Evolutionary conservation across 306 rosid genomes (phyloP), one percentile per base, ranked within the genome.

Genomic region (Acacia acuminata): DNA sequence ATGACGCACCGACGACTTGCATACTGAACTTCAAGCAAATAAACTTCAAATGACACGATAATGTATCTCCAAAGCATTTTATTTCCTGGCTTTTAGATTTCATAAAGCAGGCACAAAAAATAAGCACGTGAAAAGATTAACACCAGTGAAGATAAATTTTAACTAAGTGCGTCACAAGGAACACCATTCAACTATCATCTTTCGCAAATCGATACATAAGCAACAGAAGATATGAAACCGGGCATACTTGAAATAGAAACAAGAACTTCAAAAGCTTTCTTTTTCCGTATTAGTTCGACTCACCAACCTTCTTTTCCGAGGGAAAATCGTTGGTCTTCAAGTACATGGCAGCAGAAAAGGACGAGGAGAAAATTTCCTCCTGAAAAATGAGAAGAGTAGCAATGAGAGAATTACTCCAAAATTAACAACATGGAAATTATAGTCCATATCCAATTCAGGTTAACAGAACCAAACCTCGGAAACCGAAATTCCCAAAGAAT

Each of bases 271-370:
- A 20, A 55, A 75, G 66, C 27, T 10, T 14, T 17, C 13, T 38
- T 11, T 53, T 53, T 17, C 50, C 25, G 0, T 38, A 55, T 60
- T 1, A 45, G 50, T 47, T 27, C 50, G 7, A 48, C 61, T 4
- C 50, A 77, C 71, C 36, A 32, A 96, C 99, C 99, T 96, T 96
- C 73, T 93, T 93, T 75, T 92, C 90, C 36, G 73, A 34, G 36
- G 98, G 92, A 80, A 90, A 93, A 70, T 86, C 77, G 64, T 91
- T 89, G 91, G 87, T 82, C 84, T 96, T 92, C 93, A 96, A 83
- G 86, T 79, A 96, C 98, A 90, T 91, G 65, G 99, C 99, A 68
- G 99, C 97, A 8, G 99, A 98, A 82, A 91, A 96, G 32, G 99
- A 96, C 24, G 99, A 96, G 73, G 96, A 91, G 89, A 96, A 92